Base-by-base conservation (phyloP, 768 basidiomycete species). In the Kwoniella europaea region DNA sequence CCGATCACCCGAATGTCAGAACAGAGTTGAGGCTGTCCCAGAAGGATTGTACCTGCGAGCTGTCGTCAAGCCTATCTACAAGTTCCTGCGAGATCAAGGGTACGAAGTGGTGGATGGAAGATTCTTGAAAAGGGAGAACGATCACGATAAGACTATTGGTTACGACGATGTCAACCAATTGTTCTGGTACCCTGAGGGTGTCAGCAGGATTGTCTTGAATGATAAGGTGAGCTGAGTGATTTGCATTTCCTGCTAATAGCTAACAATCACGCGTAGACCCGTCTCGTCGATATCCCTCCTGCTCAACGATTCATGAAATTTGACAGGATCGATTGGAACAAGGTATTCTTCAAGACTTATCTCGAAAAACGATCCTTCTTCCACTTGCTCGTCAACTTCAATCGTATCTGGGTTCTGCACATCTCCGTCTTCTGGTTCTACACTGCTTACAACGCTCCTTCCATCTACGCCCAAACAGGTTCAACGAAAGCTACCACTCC, bases 131-230 rank as follows among this genome's bases (percentile, higher is more conserved):
- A 88, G 92, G 79, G 97, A 99, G 86, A 87, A 87, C 81, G 97
- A 99, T 79, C 97, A 98, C 80, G 90, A 93, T 60, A 87, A 90
- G 71, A 94, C 98, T 78, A 96, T 99, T 79, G 97, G 97, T 4
- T 99, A 99, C 79, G 97, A 99, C 83, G 97, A 99, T 84, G 91
- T 98, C 73, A 99, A 99, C 82, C 96, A 99, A 83, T 85, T 99
- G 58, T 99, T 99, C 85, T 99, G 96, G 97, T 99, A 98, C 83
- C 97, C 96, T 2, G 97, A 99, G 74, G 97, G 97, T 42, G 94
- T 99, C 78, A 92, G 94, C 10, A 87, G 93, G 41, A 98, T 99
- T 78, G 88, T 90, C 2, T 87, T 98, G 53, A 88, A 85, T 18
- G 93, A 98, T 87, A 96, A 93, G 88, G 93, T 93, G 74, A 55